phyloP scores from a whole-genome alignment of 306 rosid species.

The Trifolium fragiferum region DNA sequence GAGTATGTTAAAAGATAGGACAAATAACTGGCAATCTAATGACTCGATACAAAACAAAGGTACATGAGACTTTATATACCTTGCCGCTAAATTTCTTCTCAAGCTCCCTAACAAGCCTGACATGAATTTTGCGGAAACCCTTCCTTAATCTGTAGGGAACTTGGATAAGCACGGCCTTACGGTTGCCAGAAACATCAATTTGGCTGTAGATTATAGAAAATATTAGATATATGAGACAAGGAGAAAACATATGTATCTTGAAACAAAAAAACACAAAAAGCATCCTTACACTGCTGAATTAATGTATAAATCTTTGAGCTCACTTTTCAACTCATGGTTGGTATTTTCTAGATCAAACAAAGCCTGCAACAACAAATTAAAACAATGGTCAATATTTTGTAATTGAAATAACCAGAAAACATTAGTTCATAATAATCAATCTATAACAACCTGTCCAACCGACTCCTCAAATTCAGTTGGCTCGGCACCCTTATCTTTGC shows the following conservation, averaged over 20 bases:
- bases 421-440: background rate
- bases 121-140: conserved; percentile 78
- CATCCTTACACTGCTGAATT: conserved; percentile 78
- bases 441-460: conserved; percentile 70
- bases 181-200: conserved; percentile 72
- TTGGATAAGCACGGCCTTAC: conserved; percentile 82
- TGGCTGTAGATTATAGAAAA: conserved; percentile 55
- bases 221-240: background rate
- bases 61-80: conserved; percentile 43
- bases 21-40: background rate
- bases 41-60: background rate
- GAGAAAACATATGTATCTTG: background rate
- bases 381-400: background rate
- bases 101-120: conserved; percentile 89
- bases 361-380: conserved; percentile 48
- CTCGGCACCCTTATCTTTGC: conserved; percentile 70
- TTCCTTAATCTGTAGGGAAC: conserved; percentile 80
- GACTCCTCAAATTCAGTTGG: conserved; percentile 75
- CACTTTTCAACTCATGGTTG: conserved; percentile 86
- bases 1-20: background rate
- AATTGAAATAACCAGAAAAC: background rate
- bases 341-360: conserved; percentile 79
- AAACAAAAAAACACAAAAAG: background rate
- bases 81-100: conserved; percentile 92
- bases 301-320: conserved; percentile 86